Conservation (phyloP, 164 flowering plant genomes). For the Euptelea pleiosperma region DNA sequence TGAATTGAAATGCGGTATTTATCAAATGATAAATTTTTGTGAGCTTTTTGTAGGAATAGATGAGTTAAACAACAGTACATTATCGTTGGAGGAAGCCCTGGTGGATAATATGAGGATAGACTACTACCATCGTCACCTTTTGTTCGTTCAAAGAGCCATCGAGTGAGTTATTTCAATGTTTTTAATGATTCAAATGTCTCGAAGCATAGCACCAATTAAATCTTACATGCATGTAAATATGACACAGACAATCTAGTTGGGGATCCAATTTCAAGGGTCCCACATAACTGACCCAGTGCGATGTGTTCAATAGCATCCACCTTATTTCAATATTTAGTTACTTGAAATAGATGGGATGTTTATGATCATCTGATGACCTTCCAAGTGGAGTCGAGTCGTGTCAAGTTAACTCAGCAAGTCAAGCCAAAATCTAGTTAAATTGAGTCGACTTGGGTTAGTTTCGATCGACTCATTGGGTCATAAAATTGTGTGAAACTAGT, state of each 20-base stretch:
- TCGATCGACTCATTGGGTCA: no score
- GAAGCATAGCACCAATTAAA: no score
- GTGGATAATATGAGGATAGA: conserved; percentile 35
- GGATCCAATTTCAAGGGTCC: no score
- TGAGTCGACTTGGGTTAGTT: no score
- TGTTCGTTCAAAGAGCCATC: conserved; percentile 24
- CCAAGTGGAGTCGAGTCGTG: no score
- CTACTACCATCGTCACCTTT: conserved; percentile 38
- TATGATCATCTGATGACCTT: no score
- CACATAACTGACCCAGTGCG: neutral
- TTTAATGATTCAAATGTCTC: no score
- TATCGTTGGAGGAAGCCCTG: conserved; percentile 30
- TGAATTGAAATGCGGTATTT: neutral
- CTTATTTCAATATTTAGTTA: neutral
- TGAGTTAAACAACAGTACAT: conserved; percentile 29
- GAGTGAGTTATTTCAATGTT: no score
- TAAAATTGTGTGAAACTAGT: no score
- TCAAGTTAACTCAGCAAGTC: no score
- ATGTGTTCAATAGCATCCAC: neutral
- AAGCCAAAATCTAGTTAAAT: no score
- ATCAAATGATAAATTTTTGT: neutral
- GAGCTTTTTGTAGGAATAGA: conserved; percentile 20
- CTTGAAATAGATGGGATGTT: no score
- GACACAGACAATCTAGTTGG: neutral
- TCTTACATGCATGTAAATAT: neutral